Base-by-base conservation (phyloP, 352 stramenopile genomes). In the Globisporangium irregulare region DNA sequence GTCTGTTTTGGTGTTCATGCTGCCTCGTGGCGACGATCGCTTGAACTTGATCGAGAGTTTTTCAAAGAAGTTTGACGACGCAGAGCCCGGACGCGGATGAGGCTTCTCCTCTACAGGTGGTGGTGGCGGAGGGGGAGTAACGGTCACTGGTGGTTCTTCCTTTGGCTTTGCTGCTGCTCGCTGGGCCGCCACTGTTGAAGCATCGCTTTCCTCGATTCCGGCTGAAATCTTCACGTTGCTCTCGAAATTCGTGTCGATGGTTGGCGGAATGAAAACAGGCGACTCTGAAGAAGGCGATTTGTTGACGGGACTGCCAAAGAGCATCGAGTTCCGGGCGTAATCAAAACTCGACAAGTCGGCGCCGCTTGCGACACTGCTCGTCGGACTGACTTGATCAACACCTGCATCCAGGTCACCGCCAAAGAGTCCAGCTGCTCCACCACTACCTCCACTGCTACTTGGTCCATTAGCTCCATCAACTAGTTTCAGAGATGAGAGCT, bases 1-100 rank as follows among this genome's bases (percentile, higher is more conserved):
- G 57, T 76, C 75, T 3, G 66, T 48, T 18, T 64, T 68, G 12
- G 43, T 67, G 32, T 15, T 67, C 34, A 32, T 29, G 50, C 48
- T 67, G 50, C 72, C 81, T 20, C 75, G 75, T 20, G 83, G 80
- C 51, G 86, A 92, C 27, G 85, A 90, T 22, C 86, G 78, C 66
- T 91, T 94, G 70, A 94, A 94, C 71, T 86, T 81, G 57, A 87
- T 90, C 24, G 83, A 93, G 32, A 94, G 76, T 59, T 94, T 94
- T 53, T 87, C 87, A 62, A 94, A 94, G 69, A 94, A 94, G 64
- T 88, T 94, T 27, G 86, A 82, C 8, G 83, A 88, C 14, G 79
- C 66, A 18, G 73, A 83, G 22, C 68, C 66, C 14, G 72, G 60
- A 29, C 74, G 80, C 72, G 34, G 36, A 43, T 38, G 53, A 32